phyloP scores from a whole-genome alignment of 805 yeast species.

The Metschnikowia aberdeeniae region DNA sequence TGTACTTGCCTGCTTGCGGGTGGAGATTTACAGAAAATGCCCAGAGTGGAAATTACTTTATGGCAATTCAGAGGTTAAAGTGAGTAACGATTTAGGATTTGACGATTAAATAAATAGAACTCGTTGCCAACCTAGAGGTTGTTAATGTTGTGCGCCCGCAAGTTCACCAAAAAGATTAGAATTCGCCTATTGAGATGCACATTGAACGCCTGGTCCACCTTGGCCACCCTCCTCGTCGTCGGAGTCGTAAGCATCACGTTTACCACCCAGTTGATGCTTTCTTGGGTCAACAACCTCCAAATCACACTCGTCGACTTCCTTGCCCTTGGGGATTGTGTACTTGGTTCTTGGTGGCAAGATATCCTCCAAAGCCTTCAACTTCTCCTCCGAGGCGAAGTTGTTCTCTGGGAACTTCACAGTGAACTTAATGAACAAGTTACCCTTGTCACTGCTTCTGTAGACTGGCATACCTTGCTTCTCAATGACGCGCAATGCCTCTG shows the following conservation, averaged over 20 bases:
- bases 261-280: slow-evolving; percentile 45
- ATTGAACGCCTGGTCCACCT: slow-evolving; percentile 25
- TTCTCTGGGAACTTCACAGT: slow-evolving; percentile 81
- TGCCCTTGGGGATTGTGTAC: slow-evolving; percentile 61
- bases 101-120: slow-evolving; percentile 4
- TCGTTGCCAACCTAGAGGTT: slow-evolving; percentile 1
- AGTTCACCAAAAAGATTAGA: slow-evolving; percentile 1
- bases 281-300: slow-evolving; percentile 64
- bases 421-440: slow-evolving; percentile 83
- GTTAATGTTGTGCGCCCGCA: background rate
- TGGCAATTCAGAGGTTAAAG: slow-evolving; percentile 65
- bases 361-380: slow-evolving; percentile 65
- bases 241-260: slow-evolving; percentile 43
- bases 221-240: slow-evolving; percentile 41
- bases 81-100: slow-evolving; percentile 4
- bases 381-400: slow-evolving; percentile 70
- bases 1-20: slow-evolving; percentile 78
- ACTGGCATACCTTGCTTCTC: slow-evolving; percentile 98
- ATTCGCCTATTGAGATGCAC: slow-evolving; percentile 21
- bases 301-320: slow-evolving; percentile 76
- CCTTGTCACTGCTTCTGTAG: slow-evolving; percentile 80
- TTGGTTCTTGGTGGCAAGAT: slow-evolving; percentile 75
- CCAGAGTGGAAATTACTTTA: slow-evolving; percentile 76
- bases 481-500: slow-evolving; percentile 75
- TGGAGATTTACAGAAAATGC: slow-evolving; percentile 69